Conservation (phyloP, 257 asterid genomes). For the Solanum pennellii region DNA sequence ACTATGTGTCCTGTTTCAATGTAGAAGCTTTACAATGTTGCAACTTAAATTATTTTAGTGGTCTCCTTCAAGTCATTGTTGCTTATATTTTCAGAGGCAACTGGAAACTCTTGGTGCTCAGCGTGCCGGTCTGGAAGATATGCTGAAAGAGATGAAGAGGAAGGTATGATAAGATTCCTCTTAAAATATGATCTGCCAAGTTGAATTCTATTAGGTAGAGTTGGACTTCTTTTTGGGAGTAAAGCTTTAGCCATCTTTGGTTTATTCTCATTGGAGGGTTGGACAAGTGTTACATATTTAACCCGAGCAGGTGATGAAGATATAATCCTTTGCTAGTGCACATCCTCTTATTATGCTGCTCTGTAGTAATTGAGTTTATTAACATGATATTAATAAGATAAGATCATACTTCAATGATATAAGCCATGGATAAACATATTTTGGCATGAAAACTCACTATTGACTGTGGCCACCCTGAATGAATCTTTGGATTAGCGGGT, state of each 20-base stretch:
- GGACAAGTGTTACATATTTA: neutral
- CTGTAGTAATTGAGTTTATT: neutral
- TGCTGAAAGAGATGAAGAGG: constrained; percentile 20
- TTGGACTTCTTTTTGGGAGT: neutral
- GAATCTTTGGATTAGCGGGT: neutral
- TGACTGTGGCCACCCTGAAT: neutral
- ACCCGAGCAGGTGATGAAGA: neutral
- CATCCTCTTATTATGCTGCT: neutral
- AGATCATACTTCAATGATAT: neutral
- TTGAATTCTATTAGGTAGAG: neutral
- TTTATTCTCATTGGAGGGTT: neutral
- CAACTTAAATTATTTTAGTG: neutral
- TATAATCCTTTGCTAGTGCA: neutral
- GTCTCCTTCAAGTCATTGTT: neutral
- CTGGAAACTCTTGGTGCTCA: constrained; percentile 14
- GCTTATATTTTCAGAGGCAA: constrained; percentile 4
- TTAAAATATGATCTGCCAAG: neutral
- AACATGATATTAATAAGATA: neutral
- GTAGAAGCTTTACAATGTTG: neutral
- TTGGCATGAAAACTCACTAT: neutral
- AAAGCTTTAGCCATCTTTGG: neutral
- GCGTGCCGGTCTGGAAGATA: constrained; percentile 14
- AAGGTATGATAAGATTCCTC: neutral
- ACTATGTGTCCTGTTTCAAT: neutral
- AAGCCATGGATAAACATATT: neutral